Evolutionary conservation across 306 rosid genomes (phyloP), one percentile per base, ranked within the genome.

Genomic region (Lathyrus tuberosus): DNA sequence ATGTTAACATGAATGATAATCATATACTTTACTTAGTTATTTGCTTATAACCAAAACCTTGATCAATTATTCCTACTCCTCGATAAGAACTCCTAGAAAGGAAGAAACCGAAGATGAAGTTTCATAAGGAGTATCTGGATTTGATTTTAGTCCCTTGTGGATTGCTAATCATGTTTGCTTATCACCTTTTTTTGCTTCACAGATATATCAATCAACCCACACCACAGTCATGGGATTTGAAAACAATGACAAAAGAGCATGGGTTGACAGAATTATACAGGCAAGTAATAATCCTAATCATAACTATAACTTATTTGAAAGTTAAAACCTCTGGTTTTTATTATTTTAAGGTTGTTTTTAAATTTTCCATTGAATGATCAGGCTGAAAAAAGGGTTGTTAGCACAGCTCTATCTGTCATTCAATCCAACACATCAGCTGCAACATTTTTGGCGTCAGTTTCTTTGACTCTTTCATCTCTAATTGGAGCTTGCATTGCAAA

Each of bases 401-500:
- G 69, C 13, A 73, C 78, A 57, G 84, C 86, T 37, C 64, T 86
- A 0, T 53, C 83, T 11, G 92, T 86, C 14, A 52, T 88, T 33
- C 84, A 88, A 69, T 74, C 84, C 12, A 88, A 88, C 87, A 85
- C 68, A 17, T 52, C 88, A 26, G 86, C 93, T 60, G 85, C 96
- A 31, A 91, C 86, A 13, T 83, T 62, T 77, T 59, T 91, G 58
- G 88, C 86, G 48, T 74, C 93, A 0, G 79, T 88, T 5, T 85
- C 91, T 8, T 40, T 91, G 43, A 88, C 96, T 3, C 72, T 91
- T 3, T 80, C 91, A 60, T 82, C 97, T 30, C 83, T 91, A 0
- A 88, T 86, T 28, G 96, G 97, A 42, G 88, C 91, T 9, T 91
- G 96, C 93, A 82, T 91, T 11, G 89, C 87, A n/a, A 85, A 71